Conservation (phyloP, 179 eudicot species). For the Amaranthus tricolor region DNA sequence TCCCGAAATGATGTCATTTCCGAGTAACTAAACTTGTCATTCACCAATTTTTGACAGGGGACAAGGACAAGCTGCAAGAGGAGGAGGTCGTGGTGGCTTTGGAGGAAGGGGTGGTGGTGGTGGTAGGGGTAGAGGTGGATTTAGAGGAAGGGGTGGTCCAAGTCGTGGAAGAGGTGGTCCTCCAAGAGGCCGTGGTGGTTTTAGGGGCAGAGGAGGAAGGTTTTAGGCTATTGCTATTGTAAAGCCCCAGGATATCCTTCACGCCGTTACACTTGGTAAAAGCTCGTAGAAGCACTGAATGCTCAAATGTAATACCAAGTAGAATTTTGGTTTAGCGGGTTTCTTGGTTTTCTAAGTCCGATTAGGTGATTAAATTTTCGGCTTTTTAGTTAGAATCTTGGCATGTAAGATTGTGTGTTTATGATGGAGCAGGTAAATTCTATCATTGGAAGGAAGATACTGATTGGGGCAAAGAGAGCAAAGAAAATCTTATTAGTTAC, state of each 20-base stretch:
- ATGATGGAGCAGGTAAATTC: too few relatives aligned
- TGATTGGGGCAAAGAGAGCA: too few relatives aligned
- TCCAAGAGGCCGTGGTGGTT: slow-evolving; percentile 59
- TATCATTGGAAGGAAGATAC: too few relatives aligned
- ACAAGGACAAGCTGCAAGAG: slow-evolving; percentile 9
- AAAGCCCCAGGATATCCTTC: slow-evolving; percentile 1
- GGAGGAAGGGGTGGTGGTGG: slow-evolving; percentile 43
- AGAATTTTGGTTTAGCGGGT: slow-evolving; percentile 6
- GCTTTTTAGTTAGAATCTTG: too few relatives aligned
- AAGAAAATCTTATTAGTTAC: too few relatives aligned
- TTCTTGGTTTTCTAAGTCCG: neutral
- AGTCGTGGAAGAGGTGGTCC: slow-evolving; percentile 53
- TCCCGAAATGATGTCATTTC: neutral
- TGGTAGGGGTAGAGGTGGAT: slow-evolving; percentile 48
- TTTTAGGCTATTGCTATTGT: slow-evolving; percentile 17
- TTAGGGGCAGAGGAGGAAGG: slow-evolving; percentile 61
- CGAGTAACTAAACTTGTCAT: neutral
- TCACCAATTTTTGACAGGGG: slow-evolving; percentile 42
- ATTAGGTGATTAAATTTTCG: too few relatives aligned
- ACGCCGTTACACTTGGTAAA: slow-evolving; percentile 5
- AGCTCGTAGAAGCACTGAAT: neutral
- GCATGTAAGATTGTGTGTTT: too few relatives aligned
- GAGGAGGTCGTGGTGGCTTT: too few relatives aligned
- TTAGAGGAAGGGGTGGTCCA: slow-evolving; percentile 56
- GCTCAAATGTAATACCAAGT: neutral